Evolutionary conservation across 257 asterid genomes (phyloP).

Genomic region (Linderniella brevidens): DNA sequence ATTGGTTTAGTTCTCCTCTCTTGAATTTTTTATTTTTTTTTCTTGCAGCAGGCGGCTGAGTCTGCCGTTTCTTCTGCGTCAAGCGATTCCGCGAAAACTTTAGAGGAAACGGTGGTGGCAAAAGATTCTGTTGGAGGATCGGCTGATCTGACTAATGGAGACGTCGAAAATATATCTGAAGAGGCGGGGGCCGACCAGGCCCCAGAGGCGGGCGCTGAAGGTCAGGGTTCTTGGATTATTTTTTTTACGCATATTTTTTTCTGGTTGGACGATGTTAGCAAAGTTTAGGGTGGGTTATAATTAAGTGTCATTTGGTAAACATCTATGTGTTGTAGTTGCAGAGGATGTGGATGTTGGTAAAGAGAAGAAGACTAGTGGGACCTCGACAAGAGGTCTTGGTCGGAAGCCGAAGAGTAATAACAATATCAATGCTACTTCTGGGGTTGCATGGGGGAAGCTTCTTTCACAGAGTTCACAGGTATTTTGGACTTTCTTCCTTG

Average conservation of each 20-base stretch:
- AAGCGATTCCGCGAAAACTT: conserved; percentile 27
- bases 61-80: conserved; percentile 33
- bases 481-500: conserved; percentile 3
- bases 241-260: conserved; percentile 1
- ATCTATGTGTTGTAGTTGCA: not conserved
- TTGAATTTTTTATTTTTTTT: conserved; percentile 9
- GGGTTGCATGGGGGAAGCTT: conserved; percentile 81
- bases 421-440: conserved; percentile 18
- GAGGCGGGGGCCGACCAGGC: conserved; percentile 26
- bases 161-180: conserved; percentile 20
- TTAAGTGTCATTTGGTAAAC: conserved; percentile 3
- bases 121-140: conserved; percentile 58
- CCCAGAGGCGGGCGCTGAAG: conserved; percentile 25
- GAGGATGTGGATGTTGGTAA: conserved; percentile 20
- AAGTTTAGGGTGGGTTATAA: conserved; percentile 10
- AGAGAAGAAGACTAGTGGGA: conserved; percentile 18
- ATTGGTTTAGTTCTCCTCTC: not conserved
- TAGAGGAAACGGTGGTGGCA: conserved; percentile 18
- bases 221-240: conserved; percentile 17
- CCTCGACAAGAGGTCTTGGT: conserved; percentile 17
- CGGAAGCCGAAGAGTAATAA: conserved; percentile 16
- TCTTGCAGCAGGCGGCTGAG: conserved; percentile 62
- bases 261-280: too few species aligned
- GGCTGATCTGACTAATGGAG: conserved; percentile 43
- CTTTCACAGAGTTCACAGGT: conserved; percentile 69